Percentiles rank a stretch among this genome's conserved stretches.
These are phyloP conservation scores for Scheffersomyces stambukii DNA, from an alignment of 1,139 yeast genomes.

Conservation along the genomic window DNA sequence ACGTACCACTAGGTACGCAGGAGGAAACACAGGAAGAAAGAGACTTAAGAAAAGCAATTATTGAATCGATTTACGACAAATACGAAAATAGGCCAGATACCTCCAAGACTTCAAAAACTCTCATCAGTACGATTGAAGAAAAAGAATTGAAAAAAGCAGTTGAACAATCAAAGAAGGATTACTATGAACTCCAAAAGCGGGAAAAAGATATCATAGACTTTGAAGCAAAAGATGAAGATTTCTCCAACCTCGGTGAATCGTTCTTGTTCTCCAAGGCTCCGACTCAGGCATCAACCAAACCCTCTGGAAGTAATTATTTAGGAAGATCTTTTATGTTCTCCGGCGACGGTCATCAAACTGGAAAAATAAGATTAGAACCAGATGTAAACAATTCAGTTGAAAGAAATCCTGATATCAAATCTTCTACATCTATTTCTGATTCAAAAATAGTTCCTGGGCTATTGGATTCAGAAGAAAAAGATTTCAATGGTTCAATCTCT, in stretches of 20 bases:
- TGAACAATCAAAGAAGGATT: constrained; percentile 40
- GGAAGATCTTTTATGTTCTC: constrained; percentile 9
- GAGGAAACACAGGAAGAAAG: constrained; percentile 26
- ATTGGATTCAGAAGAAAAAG: too few species aligned
- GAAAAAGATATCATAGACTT: constrained; percentile 17
- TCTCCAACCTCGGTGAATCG: neutral
- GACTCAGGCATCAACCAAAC: neutral
- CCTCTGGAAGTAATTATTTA: constrained; percentile 1
- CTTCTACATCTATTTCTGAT: too few species aligned
- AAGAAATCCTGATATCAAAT: too few species aligned
- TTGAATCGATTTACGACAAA: constrained; percentile 35
- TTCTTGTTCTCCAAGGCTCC: neutral
- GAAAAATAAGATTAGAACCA: constrained; percentile 1
- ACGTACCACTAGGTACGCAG: constrained; percentile 37
- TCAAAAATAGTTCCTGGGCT: too few species aligned
- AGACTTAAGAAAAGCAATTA: constrained; percentile 28
- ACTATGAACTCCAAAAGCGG: constrained; percentile 15
- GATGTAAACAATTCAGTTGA: neutral
- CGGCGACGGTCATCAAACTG: constrained; percentile 6
- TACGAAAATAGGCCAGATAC: constrained; percentile 12
- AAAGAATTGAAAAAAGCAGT: constrained; percentile 43
- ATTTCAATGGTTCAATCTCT: too few species aligned
- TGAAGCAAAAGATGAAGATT: constrained; percentile 4
- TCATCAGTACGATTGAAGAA: constrained; percentile 15
- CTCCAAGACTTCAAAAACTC: neutral